Base-by-base conservation (phyloP, 306 rosid species). In the Carpinus fangiana region DNA sequence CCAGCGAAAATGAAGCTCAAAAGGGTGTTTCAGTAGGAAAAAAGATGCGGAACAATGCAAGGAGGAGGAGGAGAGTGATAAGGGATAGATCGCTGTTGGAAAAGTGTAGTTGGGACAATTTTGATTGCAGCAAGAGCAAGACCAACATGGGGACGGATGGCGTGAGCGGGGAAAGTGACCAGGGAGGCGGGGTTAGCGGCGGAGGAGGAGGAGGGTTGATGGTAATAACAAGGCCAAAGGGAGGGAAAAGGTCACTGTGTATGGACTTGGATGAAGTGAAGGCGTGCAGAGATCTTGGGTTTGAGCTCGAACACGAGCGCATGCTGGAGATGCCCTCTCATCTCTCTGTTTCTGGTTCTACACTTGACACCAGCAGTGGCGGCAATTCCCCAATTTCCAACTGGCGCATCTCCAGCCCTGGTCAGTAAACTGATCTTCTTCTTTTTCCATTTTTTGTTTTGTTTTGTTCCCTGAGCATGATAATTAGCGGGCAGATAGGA, bases 221-320 rank as follows among this genome's bases (percentile, higher is more conserved):
- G 86, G 73, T 93, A 69, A 83, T 91, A 75, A 86, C 95, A 0
- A 87, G 90, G 84, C 93, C 98, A 0, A 93, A 85, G 82, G 97
- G 98, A 47, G 97, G 96, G n/a, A 84, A 73, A 0, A 86, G 96
- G 51, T 48, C 91, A 2, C 73, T 93, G 34, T 85, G 93, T 17
- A 90, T 91, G 98, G 97, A 88, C 67, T 64, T 88, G 88, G 97
- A 90, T 9, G 98, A 93, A 90, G 93, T 93, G 5, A 93, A 87
- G 78, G 98, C 98, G 79, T 93, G 98, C 60, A 86, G 88, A 75
- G 98, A 93, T 71, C 93, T 93, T 65, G 98, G 98, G 2, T 91
- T 91, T 80, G 96, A 93, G 86, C 81, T 93, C 82, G 96, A 93
- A 46, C 87, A 83, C 12, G 79, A 88, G 28, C 73, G 74, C 4